Evolutionary conservation across 495 filamentous ascomycete genomes (phyloP), one percentile per base, ranked within the genome.

Genomic region (Aspergillus sclerotioniger): DNA sequence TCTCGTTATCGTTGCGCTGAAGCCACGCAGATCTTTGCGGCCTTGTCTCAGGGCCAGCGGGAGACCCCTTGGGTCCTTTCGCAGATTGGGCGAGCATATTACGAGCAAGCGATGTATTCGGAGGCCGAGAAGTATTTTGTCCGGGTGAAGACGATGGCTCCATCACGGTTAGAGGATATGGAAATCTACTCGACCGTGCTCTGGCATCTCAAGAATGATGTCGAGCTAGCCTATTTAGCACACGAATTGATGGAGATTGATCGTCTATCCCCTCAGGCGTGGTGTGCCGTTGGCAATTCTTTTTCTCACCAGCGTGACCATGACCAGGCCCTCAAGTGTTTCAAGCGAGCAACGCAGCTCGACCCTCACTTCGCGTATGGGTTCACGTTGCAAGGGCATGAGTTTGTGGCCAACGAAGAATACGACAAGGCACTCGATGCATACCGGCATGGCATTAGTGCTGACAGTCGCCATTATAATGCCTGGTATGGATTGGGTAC

Each of bases 101-200:
- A 94, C 68, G 94, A 98, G 73, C 87, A 90, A 70, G 87, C 87
- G 1, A 80, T 86, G 66, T 96, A 96, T 64, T 71, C 77, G 1
- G 90, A 96, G 48, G 90, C 94, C 6, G 92, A 96, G 63, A 91
- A 89, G 63, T 85, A 84, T 62, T 98, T 95, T 70, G 74, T 84
- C 39, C 83, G 87, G 44, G 81, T 97, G 32, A 87, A 88, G 57
- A 77, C 83, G 37, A 75, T 92, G 47, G 85, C 89, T 21, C 92
- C 91, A 7, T 87, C 89, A 4, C 84, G 89, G 17, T 78, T 92
- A 47, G 88, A 92, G 61, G 92, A 96, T 65, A 96, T 97, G 92
- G 94, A 98, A 65, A 86, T 96, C 19, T 98, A 94, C 70, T 97
- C 93, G 3, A 98, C 95, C 12, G 85, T 93, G n/a, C 84, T 98